These are phyloP conservation scores for Eugenia klotzschiana DNA, from an alignment of 441 rosid species.

Conservation along the genomic window DNA sequence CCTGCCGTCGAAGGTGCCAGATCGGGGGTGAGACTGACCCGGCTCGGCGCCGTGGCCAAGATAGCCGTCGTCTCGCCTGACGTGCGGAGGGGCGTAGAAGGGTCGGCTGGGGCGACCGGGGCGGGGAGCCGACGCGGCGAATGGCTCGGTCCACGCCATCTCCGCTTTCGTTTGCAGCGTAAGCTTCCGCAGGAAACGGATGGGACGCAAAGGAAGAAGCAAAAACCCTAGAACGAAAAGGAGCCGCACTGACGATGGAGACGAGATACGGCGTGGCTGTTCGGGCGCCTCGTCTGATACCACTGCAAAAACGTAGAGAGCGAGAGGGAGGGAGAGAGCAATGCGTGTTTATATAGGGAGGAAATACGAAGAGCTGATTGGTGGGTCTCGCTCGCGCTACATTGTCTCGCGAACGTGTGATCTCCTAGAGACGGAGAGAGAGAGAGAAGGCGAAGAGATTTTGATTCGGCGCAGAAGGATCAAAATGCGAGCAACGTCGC, in stretches of 20 bases:
- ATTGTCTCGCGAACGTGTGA: background rate
- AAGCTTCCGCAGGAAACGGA: background rate
- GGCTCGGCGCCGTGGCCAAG: background rate
- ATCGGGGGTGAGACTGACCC: background rate
- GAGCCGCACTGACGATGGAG: background rate
- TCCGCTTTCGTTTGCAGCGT: background rate
- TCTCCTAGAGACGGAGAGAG: background rate
- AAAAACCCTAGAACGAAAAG: background rate
- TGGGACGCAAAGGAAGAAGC: background rate
- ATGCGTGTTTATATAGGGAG: background rate
- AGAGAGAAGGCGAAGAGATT: background rate
- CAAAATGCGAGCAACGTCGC: background rate
- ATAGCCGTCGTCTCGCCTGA: slow-evolving; percentile 2
- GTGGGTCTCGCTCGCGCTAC: background rate
- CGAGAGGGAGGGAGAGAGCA: background rate
- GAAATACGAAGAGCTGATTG: background rate
- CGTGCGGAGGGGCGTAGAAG: slow-evolving; percentile 18
- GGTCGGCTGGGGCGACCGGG: slow-evolving; percentile 4
- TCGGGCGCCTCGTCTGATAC: background rate
- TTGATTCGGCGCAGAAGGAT: background rate
- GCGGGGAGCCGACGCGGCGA: slow-evolving; percentile 4
- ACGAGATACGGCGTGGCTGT: background rate
- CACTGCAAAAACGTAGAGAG: background rate
- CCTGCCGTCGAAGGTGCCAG: background rate
- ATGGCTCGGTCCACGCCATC: background rate